Evolutionary conservation across 345 rosid genomes (phyloP).

Genomic region (Psidium guajava): DNA sequence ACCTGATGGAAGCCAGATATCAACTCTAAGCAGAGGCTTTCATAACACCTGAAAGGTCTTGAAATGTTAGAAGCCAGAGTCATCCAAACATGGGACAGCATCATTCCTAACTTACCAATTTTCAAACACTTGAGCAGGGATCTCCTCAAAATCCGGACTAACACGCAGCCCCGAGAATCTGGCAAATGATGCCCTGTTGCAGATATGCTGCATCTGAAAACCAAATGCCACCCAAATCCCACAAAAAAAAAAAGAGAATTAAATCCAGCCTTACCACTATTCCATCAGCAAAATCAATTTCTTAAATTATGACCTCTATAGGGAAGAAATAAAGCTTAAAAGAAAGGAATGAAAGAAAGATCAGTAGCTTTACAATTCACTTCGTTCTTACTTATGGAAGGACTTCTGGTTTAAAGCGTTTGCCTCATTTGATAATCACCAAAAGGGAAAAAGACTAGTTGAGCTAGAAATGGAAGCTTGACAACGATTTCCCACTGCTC

Average conservation of each 20-base stretch:
- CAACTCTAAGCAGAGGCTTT: constrained; percentile 75
- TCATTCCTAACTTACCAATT: constrained; percentile 41
- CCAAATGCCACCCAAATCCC: background rate
- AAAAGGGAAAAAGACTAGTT: background rate
- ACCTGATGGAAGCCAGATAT: constrained; percentile 96
- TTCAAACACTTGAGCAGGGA: constrained; percentile 74
- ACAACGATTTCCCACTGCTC: background rate
- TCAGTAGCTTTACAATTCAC: background rate
- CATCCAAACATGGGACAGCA: background rate
- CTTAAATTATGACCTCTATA: background rate
- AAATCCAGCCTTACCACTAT: background rate
- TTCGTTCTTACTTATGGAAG: background rate
- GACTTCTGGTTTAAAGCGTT: background rate
- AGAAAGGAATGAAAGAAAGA: background rate
- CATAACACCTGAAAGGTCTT: constrained; percentile 65
- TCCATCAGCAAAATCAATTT: background rate
- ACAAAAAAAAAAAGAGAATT: background rate
- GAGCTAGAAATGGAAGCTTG: background rate
- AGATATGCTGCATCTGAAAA: constrained; percentile 75
- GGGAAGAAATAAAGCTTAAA: background rate
- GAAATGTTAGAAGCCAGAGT: constrained; percentile 4
- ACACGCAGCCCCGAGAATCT: constrained; percentile 80
- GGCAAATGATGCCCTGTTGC: constrained; percentile 84
- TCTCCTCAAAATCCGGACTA: constrained; percentile 90
- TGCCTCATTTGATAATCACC: background rate